Base-by-base conservation (phyloP, 768 basidiomycete genomes). In the Xerocomus brunneocitrinus region DNA sequence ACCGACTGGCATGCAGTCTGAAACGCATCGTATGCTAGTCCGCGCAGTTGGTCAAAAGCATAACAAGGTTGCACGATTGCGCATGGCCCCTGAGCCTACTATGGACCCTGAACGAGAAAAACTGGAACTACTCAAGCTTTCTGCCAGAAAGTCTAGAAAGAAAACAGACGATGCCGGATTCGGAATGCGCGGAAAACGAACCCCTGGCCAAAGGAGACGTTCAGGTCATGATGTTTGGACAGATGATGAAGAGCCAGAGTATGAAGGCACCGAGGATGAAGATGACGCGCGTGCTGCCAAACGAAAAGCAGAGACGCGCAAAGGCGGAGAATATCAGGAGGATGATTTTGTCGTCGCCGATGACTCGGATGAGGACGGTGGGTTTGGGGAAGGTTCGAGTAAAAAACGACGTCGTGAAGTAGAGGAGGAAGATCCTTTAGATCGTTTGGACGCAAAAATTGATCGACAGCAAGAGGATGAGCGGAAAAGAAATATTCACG, bases 1-100 rank as follows among this genome's bases (percentile, higher is more conserved):
- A 3, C 93, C 93, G 3, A 89, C 90, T 4, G 87, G 89, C 54
- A 92, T 94, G 87, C 87, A 92, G 65, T 89, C 87, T 5, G 87
- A 89, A 69, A 90, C 90, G 13, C 92, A 95, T 68, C 82, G 88
- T 47, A 87, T 91, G 82, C 78, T 95, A 36, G 93, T 92, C 7
- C 84, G 86, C 35, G 85, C 89, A 36, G 89, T 93, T 8, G 88
- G 87, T 31, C 88, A 92, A 64, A 87, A 87, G 68, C 87, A 94
- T 71, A 86, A 77, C 69, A 89, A 89, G 65, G 80, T 87, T 22
- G 85, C 90, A 5, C 81, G 86, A 48, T 76, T 91, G 58, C 83
- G 84, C 57, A 84, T 91, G 77, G 86, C 83, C 1, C 82, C 85
- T n/a, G 89, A 89, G 39, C 87, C 87, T 4, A 81, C 79, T 24